Evolutionary conservation across 2,329 filamentous ascomycete species (phyloP), one percentile per base, ranked within the genome.

Genomic region (Colletotrichum sp.): DNA sequence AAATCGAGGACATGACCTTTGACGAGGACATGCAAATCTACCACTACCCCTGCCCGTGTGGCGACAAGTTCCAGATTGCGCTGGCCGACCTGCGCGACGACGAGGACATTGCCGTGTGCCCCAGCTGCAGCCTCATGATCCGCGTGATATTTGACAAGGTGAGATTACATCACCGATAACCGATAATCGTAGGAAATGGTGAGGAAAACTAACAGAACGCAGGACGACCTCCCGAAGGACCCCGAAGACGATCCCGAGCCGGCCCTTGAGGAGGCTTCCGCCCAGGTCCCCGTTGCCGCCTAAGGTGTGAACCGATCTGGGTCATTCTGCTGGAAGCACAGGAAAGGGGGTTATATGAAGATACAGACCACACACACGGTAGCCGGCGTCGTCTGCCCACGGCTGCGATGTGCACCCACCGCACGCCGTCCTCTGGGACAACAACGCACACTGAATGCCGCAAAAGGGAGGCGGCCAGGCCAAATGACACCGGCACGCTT

Each of bases 1-100:
- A 99, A 85, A 98, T 99, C 88, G 96, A 99, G 85, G 97, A 99
- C 86, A 98, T 98, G 96, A 97, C 95, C 81, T 98, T 92, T 84
- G 96, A 98, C 85, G 88, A 92, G 63, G 89, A 90, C 6, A 90
- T 96, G 55, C 94, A 98, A 84, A 93, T 98, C 80, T 99, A 98
- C 88, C 94, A 96, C 87, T 98, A 98, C 85, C 97, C 97, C 16
- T 99, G 97, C 84, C 97, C 97, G 2, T 99, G 97, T 86, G 97
- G 97, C 88, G 97, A 99, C 87, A 92, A 95, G 76, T 99, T 99
- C 87, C 95, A 98, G 87, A 98, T 97, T 82, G 91, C 91, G 24
- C 92, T 99, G 72, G 92, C 90, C 71, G 96, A 99, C 84, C 88
- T 99, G 81, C 91, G 93, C 74, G 96, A 99, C 82, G 95, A 95